Evolutionary conservation across 2,329 filamentous ascomycete genomes (phyloP), one percentile per base, ranked within the genome.

Genomic region (Hymenoscyphus fraxineus): DNA sequence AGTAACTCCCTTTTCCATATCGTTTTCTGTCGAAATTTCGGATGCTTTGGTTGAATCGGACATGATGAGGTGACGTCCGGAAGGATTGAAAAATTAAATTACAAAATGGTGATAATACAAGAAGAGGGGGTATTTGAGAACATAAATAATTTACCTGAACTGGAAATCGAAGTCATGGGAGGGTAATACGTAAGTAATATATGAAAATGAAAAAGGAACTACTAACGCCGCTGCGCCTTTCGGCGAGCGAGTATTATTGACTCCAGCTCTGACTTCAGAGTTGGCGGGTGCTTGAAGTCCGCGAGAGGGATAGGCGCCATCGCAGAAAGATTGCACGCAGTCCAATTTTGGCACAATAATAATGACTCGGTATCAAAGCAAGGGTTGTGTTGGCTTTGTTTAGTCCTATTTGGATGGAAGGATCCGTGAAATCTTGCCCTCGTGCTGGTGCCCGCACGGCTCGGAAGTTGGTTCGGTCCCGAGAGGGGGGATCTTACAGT

Each of bases 21-120:
- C 22, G 13, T 44, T 55, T 60, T 64, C 61, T 3, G 60, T 13
- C 35, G 56, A 59, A 31, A 61, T 54, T 15, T 22, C 54, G 2
- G 15, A 15, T 27, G 51, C 39, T 19, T 59, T 40, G n/a, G 10
- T 22, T 39, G 38, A 27, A 59, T 6, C 15, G 9, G 38, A 19
- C 38, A 40, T 59, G 12, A 40, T 59, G 44, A 4, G n/a, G 22
- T 27, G 7, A 13, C 22, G 19, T 12, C 6, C 7, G 9, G 44
- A 22, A 51, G n/a, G 15, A 19, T 19, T 22, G 44, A 10, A 1
- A 3, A 22, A 27, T 51, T 22, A 51, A 51, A 51, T 9, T 22
- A 51, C 1, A 27, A 51, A 27, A 13, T 10, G 22, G 44, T 22
- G 22, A 51, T 27, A 22, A 12, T 22, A 22, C 12, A 19, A 51